Evolutionary conservation across 768 basidiomycete genomes (phyloP).

Genomic region (Dendrothele bispora): DNA sequence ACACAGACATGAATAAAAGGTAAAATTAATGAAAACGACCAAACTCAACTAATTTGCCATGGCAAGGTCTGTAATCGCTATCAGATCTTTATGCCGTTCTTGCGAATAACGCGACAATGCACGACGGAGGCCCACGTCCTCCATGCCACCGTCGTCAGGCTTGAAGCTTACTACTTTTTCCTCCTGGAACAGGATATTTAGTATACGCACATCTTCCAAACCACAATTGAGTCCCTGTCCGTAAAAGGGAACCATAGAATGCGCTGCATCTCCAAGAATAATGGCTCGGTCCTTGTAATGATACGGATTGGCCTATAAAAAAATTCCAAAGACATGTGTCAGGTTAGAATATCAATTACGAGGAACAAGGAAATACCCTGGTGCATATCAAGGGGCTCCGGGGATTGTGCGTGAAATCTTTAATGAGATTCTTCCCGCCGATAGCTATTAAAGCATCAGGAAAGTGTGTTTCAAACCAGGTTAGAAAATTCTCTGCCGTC

Average conservation of each 20-base stretch:
- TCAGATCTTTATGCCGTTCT: slow-evolving; percentile 81
- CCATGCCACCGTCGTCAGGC: slow-evolving; percentile 32
- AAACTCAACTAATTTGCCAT: slow-evolving; percentile 93
- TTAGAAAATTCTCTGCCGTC: slow-evolving; percentile 53
- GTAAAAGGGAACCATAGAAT: slow-evolving; percentile 98
- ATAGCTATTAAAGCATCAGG: slow-evolving; percentile 85
- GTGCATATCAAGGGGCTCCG: slow-evolving; percentile 89
- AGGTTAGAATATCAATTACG: slow-evolving; percentile 11
- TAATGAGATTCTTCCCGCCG: slow-evolving; percentile 73
- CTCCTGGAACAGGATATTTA: slow-evolving; percentile 71
- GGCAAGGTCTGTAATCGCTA: slow-evolving; percentile 89
- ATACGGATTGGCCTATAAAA: slow-evolving; percentile 73
- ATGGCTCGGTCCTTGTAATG: slow-evolving; percentile 88
- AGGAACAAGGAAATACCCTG: slow-evolving; percentile 72
- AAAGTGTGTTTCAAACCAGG: slow-evolving; percentile 85
- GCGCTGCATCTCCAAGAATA: slow-evolving; percentile 91
- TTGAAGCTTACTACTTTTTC: slow-evolving; percentile 59
- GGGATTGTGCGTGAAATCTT: slow-evolving; percentile 83
- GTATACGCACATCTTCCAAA: slow-evolving; percentile 92
- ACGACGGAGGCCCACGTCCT: slow-evolving; percentile 58
- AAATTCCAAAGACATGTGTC: slow-evolving; percentile 13
- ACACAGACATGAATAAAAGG: slow-evolving; percentile 19
- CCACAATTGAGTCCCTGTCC: slow-evolving; percentile 98
- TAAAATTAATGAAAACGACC: slow-evolving; percentile 15
- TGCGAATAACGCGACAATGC: slow-evolving; percentile 81